Evolutionary conservation across 805 yeast species (phyloP).

Genomic region (Geotrichum ghanense): DNA sequence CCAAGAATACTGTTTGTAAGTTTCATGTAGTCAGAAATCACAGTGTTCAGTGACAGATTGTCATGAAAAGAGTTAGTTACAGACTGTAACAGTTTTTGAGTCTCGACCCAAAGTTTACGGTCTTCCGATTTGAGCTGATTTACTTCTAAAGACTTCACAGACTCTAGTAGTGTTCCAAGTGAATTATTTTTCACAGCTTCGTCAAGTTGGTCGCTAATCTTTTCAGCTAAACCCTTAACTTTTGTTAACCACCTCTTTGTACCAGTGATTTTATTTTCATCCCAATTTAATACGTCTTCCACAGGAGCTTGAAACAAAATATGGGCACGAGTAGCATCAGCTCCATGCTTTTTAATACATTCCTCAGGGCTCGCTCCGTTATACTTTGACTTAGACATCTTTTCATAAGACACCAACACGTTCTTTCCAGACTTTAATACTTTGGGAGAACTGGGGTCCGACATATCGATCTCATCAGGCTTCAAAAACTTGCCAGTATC

Average conservation of each 20-base stretch:
- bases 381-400: conserved; percentile 93
- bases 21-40: conserved; percentile 85
- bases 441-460: conserved; percentile 30
- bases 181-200: neutral
- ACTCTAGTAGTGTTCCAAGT: neutral
- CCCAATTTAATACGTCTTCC: conserved; percentile 76
- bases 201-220: conserved; percentile 1
- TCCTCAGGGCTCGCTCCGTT: conserved; percentile 87
- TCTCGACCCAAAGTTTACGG: conserved; percentile 43
- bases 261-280: conserved; percentile 76
- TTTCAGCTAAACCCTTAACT: conserved; percentile 27
- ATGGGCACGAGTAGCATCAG: conserved; percentile 92
- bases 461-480: conserved; percentile 56
- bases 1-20: conserved; percentile 41
- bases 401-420: conserved; percentile 60
- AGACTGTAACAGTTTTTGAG: conserved; percentile 35
- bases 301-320: conserved; percentile 88
- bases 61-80: conserved; percentile 50
- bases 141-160: conserved; percentile 7
- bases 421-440: conserved; percentile 38
- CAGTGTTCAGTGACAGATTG: conserved; percentile 63
- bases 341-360: conserved; percentile 69
- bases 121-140: conserved; percentile 33
- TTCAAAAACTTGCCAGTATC: conserved; percentile 60
- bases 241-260: conserved; percentile 75